Base-by-base conservation (phyloP, 2,329 filamentous ascomycete species). In the Nothopassalora personata region DNA sequence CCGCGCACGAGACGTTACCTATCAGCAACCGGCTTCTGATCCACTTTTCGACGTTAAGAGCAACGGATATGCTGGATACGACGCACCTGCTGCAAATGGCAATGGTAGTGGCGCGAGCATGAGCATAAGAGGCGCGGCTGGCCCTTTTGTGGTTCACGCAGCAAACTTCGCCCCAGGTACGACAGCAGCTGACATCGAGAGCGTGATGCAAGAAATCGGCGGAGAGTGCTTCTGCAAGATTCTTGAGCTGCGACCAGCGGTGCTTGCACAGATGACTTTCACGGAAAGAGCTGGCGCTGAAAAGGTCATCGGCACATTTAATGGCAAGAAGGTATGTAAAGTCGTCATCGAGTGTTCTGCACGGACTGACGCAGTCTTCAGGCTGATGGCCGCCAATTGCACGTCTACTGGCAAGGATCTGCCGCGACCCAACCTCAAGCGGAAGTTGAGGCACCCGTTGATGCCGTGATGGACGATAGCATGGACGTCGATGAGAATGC, bases 81-180 rank as follows among this genome's bases (percentile, higher is more conserved):
- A 69, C 9, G 60, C 60, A 36, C 54, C 53, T 10, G 54, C 54
- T 23, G 47, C 55, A 18, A 67, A 73, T 58, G 67, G 70, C 48
- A 64, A 73, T 58, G 67, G 70, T 47, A 64, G 73, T 34, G 59
- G 60, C 28, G 70, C 70, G 60, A 85, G 86, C 19, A 81, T 93
- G 49, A 86, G 81, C 36, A 92, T 94, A 64, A 80, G 85, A 55
- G 90, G 90, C n/a, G 78, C 76, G 77, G 87, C 8, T 28, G 87
- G 88, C 0, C 88, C 88, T 1, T 90, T 83, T 67, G 82, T 83
- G 18, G 83, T 94, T 27, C 82, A 90, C 71, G 89, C 87, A 2
- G 87, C 89, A 73, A 94, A 94, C 77, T 91, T 94, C 71, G 90
- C 89, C 11, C 84, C 84, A 1, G 90, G 90, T 39, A 94, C 90